These are phyloP conservation scores for Lumnitzera littorea DNA, from an alignment of 345 rosid genomes.

Conservation along the genomic window DNA sequence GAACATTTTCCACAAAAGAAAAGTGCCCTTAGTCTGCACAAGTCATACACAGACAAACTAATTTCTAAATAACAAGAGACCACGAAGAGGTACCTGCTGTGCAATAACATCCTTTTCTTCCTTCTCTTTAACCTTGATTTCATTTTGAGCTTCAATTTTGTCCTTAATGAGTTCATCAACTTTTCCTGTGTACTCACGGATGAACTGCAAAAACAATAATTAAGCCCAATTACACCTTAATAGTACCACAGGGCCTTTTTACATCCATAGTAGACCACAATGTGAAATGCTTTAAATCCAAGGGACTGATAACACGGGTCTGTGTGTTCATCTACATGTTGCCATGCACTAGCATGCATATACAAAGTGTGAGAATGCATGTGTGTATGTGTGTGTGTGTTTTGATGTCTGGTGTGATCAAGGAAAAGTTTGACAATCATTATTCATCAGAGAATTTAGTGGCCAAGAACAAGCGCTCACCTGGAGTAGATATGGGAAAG, in stretches of 20 bases:
- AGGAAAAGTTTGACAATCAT: no score
- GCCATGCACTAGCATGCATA: no score
- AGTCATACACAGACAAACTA: background rate
- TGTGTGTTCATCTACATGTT: no score
- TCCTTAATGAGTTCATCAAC: conserved; percentile 80
- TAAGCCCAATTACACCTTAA: background rate
- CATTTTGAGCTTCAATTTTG: conserved; percentile 59
- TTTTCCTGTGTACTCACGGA: conserved; percentile 73
- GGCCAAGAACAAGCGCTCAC: conserved; percentile 17
- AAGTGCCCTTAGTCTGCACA: background rate
- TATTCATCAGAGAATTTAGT: background rate
- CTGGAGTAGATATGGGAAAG: conserved; percentile 83
- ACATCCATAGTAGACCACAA: no score
- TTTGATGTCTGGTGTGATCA: no score
- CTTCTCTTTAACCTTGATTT: conserved; percentile 58
- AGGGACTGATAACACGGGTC: no score
- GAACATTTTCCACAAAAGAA: no score
- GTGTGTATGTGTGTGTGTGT: no score
- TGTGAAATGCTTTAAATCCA: no score
- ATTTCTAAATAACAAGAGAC: background rate
- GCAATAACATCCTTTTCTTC: conserved; percentile 77
- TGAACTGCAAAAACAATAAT: conserved; percentile 33
- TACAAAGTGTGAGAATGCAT: no score
- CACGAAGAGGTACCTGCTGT: conserved; percentile 47
- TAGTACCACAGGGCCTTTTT: no score